Conservation (phyloP, 176 grass and related monocot species). For the Zea luxurians region DNA sequence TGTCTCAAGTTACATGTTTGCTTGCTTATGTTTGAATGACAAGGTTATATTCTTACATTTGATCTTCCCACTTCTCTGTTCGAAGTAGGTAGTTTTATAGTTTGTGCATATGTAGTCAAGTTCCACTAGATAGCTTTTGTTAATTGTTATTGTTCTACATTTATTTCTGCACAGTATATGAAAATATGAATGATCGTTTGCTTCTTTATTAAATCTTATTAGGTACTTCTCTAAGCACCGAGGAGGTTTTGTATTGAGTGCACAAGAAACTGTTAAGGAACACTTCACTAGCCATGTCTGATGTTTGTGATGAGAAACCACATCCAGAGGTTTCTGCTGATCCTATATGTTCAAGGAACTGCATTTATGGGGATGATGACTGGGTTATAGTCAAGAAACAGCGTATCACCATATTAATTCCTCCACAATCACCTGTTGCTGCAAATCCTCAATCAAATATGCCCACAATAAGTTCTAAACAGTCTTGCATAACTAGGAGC, state of each 20-base stretch:
- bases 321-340: constrained; percentile 14
- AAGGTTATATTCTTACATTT: background rate
- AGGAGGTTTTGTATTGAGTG: background rate
- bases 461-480: constrained; percentile 16
- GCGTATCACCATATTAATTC: constrained; percentile 46
- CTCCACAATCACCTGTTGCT: constrained; percentile 39
- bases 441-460: constrained; percentile 20
- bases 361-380: constrained; percentile 36
- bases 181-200: constrained; percentile 5
- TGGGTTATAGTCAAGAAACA: constrained; percentile 67
- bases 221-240: background rate
- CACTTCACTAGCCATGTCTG: constrained; percentile 15
- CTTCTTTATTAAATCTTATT: constrained; percentile 24
- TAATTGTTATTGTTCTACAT: constrained; percentile 3
- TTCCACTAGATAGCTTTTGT: background rate
- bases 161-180: background rate
- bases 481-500: constrained; percentile 31
- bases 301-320: constrained; percentile 9
- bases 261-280: constrained; percentile 7
- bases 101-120: background rate
- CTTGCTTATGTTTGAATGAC: background rate
- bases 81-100: constrained; percentile 4
- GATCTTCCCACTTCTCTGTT: constrained; percentile 2
- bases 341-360: constrained; percentile 27
- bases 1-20: background rate